Evolutionary conservation across 1,284 basidiomycete genomes (phyloP).

Genomic region (Puccinia novopanici): DNA sequence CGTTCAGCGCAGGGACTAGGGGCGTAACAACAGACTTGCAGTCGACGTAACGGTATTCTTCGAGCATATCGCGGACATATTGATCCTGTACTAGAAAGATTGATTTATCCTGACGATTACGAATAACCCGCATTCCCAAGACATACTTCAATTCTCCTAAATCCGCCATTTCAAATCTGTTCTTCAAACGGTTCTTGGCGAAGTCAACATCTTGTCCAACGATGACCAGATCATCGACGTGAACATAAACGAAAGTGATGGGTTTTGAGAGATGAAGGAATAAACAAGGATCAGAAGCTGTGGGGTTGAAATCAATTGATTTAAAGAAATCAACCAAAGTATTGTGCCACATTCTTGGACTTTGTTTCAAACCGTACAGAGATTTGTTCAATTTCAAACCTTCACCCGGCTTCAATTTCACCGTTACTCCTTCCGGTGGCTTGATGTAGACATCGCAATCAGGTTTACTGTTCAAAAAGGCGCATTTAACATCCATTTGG

Average conservation of each 20-base stretch:
- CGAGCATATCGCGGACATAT: slow-evolving; percentile 5
- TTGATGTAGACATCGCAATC: slow-evolving; percentile 12
- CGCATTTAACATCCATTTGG: slow-evolving; percentile 32
- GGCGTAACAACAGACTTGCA: not conserved
- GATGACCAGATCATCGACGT: not conserved
- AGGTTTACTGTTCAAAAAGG: slow-evolving; percentile 8
- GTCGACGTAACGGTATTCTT: not conserved
- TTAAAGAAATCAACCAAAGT: not conserved
- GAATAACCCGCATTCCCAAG: slow-evolving; percentile 14
- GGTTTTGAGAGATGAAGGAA: too few relatives aligned
- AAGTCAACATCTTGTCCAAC: not conserved
- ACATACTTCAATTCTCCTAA: slow-evolving; percentile 1
- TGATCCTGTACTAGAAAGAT: slow-evolving; percentile 24
- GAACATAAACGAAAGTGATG: slow-evolving; percentile 13
- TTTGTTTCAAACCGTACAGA: slow-evolving; percentile 28
- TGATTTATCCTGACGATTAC: not conserved
- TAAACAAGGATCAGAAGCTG: not conserved
- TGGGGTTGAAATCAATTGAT: not conserved
- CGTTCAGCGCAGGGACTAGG: not conserved
- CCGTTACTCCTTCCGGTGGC: not conserved
- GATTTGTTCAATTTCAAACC: slow-evolving; percentile 17
- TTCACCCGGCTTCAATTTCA: not conserved
- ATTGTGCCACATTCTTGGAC: slow-evolving; percentile 17
- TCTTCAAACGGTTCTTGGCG: not conserved
- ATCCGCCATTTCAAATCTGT: too few relatives aligned